Base-by-base conservation (phyloP, 2,329 filamentous ascomycete genomes). In the Paraphaeosphaeria sporulosa region DNA sequence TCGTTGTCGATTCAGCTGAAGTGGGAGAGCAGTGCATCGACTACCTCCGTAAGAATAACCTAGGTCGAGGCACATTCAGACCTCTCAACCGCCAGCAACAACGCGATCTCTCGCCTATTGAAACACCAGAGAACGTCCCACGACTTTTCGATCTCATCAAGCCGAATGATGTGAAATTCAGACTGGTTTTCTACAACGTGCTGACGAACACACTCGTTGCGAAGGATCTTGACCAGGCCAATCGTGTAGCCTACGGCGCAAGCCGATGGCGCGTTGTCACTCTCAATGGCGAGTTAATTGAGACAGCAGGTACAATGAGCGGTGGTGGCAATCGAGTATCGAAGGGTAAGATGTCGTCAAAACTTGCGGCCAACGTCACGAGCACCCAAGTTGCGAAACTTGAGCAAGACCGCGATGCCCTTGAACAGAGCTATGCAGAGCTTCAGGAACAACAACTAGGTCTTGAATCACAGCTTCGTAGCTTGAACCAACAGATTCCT, bases 241-340 rank as follows among this genome's bases (percentile, higher is more conserved):
- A 98, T 78, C 89, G 95, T 49, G 97, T 99, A 66, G 95, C 95
- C 8, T 99, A 98, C 71, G 94, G 95, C 44, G 92, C 92, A 48
- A 92, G 89, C 81, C 85, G 95, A 77, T 99, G 95, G 95, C 89
- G 95, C 65, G 95, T 99, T 3, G 95, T 99, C 43, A 99, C 95
- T 0, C 86, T 99, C 2, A 93, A 94, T 62, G 95, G 95, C 51
- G 94, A 97, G 77, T 85, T 99, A 55, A 98, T 99, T 67, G 95
- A 99, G 81, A 96, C 96, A 76, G 97, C 94, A 0, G 95, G 95
- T 84, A 98, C 95, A 38, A 98, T 99, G 95, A 97, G 92, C 60
- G 95, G 95, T 83, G 95, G 95, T 84, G 95, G 95, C 58, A 94
- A 88, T 48, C 91, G 92, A 17, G 92, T 95, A 58, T 94, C 94